Evolutionary conservation across 331 rosid species (phyloP), one percentile per base, ranked within the genome.

Genomic region (Phaseolus coccineus): DNA sequence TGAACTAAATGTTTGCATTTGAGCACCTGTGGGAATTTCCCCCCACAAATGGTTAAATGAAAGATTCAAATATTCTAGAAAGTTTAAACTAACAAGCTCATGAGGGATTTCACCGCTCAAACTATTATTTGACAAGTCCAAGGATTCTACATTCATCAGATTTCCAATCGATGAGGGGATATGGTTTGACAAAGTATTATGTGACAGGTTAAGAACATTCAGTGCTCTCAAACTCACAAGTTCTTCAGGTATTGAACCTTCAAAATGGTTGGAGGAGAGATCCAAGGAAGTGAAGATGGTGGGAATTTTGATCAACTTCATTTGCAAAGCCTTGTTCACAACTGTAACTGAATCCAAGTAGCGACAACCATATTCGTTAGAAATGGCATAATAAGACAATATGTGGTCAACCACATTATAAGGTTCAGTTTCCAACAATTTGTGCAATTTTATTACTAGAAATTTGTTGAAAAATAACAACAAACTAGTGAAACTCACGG

Each of bases 111-210:
- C 0, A 8, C 92, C 84, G 0, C 47, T 85, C 7, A 91, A 68
- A 6, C 7, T 22, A 84, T 91, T 91, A 0, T 11, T 56, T 1
- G 92, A 91, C 3, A 83, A 64, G 81, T 91, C 94, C 4, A 91
- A 37, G 9, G 91, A 88, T 56, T 87, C 91, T 2, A 91, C 71
- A 1, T 76, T 35, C 2, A 0, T 6, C 75, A 88, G 31, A 39
- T 85, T 76, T 3, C 77, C 74, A 1, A 89, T 8, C 6, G 86
- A 75, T 14, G 84, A 11, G 24, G 92, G 90, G 6, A 91, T 91
- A 15, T 37, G 1, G 1, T 88, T 82, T 0, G 86, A 63, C 68
- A 87, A 46, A 50, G 77, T 35, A 80, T 91, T 89, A 1, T 47
- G 52, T 4, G 92, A 91, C 72, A 91, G 10, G 81, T 91, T 89